Percentiles rank a stretch among this genome's conserved stretches.
phyloP scores from a whole-genome alignment of 192 early-diverging fungal species.

The Coemansia nantahalensis region DNA sequence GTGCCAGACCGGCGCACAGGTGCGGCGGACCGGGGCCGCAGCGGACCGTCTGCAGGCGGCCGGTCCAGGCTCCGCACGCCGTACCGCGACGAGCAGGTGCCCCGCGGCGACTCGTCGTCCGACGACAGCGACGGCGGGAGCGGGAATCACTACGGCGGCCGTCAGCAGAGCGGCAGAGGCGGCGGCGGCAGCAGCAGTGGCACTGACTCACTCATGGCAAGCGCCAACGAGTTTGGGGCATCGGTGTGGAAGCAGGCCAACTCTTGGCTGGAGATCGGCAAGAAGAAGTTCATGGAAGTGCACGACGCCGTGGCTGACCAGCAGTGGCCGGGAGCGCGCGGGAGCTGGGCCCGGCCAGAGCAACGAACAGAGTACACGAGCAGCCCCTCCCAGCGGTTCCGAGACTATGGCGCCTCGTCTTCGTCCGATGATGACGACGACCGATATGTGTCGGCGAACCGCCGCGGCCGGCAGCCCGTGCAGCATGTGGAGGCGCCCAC shows the following conservation, averaged over 20 bases:
- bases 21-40: not conserved
- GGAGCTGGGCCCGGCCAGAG: constrained; percentile 4
- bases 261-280: constrained; percentile 53
- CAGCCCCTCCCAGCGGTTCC: constrained; percentile 15
- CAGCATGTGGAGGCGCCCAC: not conserved
- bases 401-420: constrained; percentile 27
- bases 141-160: constrained; percentile 16
- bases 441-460: constrained; percentile 27
- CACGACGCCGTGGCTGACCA: constrained; percentile 47
- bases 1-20: constrained; percentile 4
- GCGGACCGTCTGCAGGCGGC: too few species aligned
- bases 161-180: too few species aligned
- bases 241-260: constrained; percentile 53
- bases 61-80: constrained; percentile 8
- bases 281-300: constrained; percentile 51
- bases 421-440: constrained; percentile 32
- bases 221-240: constrained; percentile 49
- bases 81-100: constrained; percentile 9
- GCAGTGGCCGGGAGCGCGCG: constrained; percentile 9
- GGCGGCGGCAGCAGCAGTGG: not conserved
- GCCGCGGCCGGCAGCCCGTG: constrained; percentile 11
- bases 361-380: constrained; percentile 2
- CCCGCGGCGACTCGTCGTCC: constrained; percentile 7
- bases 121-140: constrained; percentile 17
- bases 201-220: constrained; percentile 40